These are phyloP conservation scores for Tilletiaria anomala DNA, from an alignment of 1,284 basidiomycete genomes.

Conservation along the genomic window DNA sequence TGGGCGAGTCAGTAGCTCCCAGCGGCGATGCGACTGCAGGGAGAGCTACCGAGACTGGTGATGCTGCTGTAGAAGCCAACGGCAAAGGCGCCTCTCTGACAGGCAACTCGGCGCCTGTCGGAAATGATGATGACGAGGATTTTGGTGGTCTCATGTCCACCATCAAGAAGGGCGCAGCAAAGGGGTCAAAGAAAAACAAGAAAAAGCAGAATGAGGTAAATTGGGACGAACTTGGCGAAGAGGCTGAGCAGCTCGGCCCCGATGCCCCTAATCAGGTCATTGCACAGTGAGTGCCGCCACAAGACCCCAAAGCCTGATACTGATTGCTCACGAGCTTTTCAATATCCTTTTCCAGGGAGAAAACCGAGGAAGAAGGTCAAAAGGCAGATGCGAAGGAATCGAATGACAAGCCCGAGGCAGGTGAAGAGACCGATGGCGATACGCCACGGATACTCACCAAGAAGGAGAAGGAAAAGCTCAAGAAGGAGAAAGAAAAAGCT, in stretches of 20 bases:
- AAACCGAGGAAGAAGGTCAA: not conserved
- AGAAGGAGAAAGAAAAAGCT: conserved; percentile 37
- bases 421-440: too few species aligned
- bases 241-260: conserved; percentile 7
- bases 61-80: too few species aligned
- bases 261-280: not conserved
- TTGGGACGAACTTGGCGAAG: conserved; percentile 29
- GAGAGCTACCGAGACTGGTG: too few species aligned
- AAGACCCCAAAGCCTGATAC: not conserved
- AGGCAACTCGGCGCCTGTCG: too few species aligned
- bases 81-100: too few species aligned
- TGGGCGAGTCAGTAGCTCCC: too few species aligned
- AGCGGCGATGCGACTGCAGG: too few species aligned
- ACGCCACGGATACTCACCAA: conserved; percentile 25
- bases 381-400: not conserved
- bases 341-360: not conserved
- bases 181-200: not conserved
- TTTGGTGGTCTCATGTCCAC: conserved; percentile 18
- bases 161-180: not conserved
- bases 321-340: not conserved
- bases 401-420: too few species aligned
- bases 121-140: conserved; percentile 23
- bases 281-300: too few species aligned
- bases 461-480: conserved; percentile 38
- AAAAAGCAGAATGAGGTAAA: conserved; percentile 2